Percentiles rank a stretch among this genome's conserved stretches.
These are phyloP conservation scores for Schizophyllum amplum DNA, from an alignment of 1,284 basidiomycete genomes.

Conservation along the genomic window DNA sequence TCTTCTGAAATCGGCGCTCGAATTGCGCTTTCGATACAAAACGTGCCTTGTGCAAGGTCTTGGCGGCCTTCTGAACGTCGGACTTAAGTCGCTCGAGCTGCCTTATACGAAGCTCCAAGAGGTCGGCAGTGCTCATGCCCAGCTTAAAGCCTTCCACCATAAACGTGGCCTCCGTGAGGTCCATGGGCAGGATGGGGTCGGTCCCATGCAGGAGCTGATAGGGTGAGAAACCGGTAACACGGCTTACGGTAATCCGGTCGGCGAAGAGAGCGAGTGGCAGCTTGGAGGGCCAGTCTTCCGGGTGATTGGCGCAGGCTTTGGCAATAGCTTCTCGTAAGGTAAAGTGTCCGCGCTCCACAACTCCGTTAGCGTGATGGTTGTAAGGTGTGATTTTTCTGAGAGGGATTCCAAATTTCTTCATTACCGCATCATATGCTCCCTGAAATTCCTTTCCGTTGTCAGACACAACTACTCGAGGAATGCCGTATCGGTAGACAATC, in stretches of 20 bases:
- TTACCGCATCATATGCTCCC: conserved; percentile 14
- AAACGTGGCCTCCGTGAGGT: conserved; percentile 21
- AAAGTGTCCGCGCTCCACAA: conserved; percentile 20
- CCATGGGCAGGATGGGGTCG: conserved; percentile 18
- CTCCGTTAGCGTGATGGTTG: conserved; percentile 21
- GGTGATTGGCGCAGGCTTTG: conserved; percentile 8
- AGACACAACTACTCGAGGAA: conserved; percentile 21
- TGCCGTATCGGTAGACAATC: conserved; percentile 27
- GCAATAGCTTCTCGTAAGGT: conserved; percentile 18
- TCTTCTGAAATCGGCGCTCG: conserved; percentile 12
- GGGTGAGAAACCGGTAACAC: conserved; percentile 18
- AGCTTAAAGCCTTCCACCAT: conserved; percentile 10
- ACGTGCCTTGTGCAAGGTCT: conserved; percentile 4
- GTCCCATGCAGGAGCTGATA: conserved; percentile 18
- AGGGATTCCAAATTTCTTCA: conserved; percentile 1
- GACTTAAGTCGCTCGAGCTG: conserved; percentile 5
- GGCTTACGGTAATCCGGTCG: conserved; percentile 18
- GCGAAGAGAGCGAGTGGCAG: conserved; percentile 11
- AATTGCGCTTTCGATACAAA: conserved; percentile 13
- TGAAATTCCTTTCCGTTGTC: conserved; percentile 23
- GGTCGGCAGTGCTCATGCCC: conserved; percentile 9
- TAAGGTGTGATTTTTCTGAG: conserved; percentile 18
- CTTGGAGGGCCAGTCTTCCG: conserved; percentile 3
- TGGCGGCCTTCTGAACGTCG: conserved; percentile 5
- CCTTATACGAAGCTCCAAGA: conserved; percentile 8